Percentiles rank a stretch among this genome's conserved stretches.
These are phyloP conservation scores for Ganoderma lucidum DNA, from an alignment of 1,284 basidiomycete species.

Conservation along the genomic window DNA sequence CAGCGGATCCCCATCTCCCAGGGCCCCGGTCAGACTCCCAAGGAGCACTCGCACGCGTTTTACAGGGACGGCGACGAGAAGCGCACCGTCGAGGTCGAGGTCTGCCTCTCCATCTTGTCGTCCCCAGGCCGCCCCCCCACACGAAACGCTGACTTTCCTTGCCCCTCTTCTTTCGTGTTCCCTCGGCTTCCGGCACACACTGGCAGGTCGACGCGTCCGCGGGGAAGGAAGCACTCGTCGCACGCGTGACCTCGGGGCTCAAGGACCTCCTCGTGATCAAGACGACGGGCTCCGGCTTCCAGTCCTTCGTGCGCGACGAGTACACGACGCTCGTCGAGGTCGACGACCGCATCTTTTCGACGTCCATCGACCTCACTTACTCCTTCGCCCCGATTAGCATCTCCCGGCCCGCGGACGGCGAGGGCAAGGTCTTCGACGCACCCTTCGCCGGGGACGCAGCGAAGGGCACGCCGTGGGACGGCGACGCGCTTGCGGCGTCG, in stretches of 20 bases:
- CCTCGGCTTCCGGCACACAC: background rate
- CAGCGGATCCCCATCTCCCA: slow-evolving; percentile 64
- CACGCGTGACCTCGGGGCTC: slow-evolving; percentile 73
- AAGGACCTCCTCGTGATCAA: slow-evolving; percentile 90
- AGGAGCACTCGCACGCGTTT: slow-evolving; percentile 85
- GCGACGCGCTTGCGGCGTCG: slow-evolving; percentile 58
- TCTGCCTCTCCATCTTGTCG: slow-evolving; percentile 38
- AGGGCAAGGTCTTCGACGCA: slow-evolving; percentile 59
- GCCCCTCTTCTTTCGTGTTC: background rate
- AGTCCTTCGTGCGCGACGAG: slow-evolving; percentile 86
- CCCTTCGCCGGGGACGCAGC: slow-evolving; percentile 41
- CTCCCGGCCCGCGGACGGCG: slow-evolving; percentile 47
- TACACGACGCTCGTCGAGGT: slow-evolving; percentile 88
- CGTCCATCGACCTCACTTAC: slow-evolving; percentile 80
- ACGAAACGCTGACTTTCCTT: background rate
- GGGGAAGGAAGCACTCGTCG: slow-evolving; percentile 67
- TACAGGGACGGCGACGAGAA: slow-evolving; percentile 92
- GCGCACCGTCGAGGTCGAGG: slow-evolving; percentile 71
- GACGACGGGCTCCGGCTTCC: slow-evolving; percentile 88
- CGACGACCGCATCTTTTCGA: slow-evolving; percentile 89
- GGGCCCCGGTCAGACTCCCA: slow-evolving; percentile 45
- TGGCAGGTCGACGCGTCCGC: slow-evolving; percentile 65
- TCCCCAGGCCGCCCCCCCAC: background rate
- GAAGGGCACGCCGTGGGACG: slow-evolving; percentile 68
- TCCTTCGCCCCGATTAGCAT: slow-evolving; percentile 62